Evolutionary conservation across 805 yeast genomes (phyloP).

Genomic region (Saccharomycopsis fibuligera): DNA sequence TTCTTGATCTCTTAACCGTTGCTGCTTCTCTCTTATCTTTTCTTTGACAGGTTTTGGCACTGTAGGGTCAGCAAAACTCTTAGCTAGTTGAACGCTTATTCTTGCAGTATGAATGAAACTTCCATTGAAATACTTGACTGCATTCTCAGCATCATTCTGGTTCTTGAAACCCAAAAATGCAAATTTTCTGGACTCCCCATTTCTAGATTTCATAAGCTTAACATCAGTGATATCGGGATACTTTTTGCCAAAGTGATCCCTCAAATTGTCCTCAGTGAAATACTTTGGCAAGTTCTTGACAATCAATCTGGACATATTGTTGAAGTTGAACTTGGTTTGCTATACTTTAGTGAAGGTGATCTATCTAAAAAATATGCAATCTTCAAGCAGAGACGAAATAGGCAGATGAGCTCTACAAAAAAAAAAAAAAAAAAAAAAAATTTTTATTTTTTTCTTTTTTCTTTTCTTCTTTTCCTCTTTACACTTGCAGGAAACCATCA

Average conservation of each 20-base stretch:
- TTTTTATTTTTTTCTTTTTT: too few species aligned
- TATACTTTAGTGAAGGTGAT: too few species aligned
- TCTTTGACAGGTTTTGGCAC: constrained; percentile 64
- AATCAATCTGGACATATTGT: constrained; percentile 52
- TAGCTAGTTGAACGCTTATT: constrained; percentile 75
- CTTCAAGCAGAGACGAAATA: too few species aligned
- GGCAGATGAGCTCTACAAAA: too few species aligned
- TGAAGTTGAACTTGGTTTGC: too few species aligned
- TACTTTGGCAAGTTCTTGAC: constrained; percentile 71
- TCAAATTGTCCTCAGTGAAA: constrained; percentile 55
- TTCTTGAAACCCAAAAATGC: constrained; percentile 86
- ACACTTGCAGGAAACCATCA: too few species aligned
- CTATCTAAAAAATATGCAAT: too few species aligned
- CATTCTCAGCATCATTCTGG: constrained; percentile 67
- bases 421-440: too few species aligned
- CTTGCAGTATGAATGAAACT: constrained; percentile 80
- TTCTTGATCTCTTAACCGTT: constrained; percentile 42
- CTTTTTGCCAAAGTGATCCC: constrained; percentile 41
- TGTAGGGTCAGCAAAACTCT: constrained; percentile 75
- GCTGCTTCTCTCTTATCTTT: constrained; percentile 43
- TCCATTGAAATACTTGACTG: constrained; percentile 67
- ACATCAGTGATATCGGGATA: constrained; percentile 69
- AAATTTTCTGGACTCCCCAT: constrained; percentile 86
- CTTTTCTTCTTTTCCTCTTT: too few species aligned
- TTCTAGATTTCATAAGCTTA: constrained; percentile 69